Evolutionary conservation across 495 filamentous ascomycete species (phyloP).

Genomic region (Amorphotheca resinae): DNA sequence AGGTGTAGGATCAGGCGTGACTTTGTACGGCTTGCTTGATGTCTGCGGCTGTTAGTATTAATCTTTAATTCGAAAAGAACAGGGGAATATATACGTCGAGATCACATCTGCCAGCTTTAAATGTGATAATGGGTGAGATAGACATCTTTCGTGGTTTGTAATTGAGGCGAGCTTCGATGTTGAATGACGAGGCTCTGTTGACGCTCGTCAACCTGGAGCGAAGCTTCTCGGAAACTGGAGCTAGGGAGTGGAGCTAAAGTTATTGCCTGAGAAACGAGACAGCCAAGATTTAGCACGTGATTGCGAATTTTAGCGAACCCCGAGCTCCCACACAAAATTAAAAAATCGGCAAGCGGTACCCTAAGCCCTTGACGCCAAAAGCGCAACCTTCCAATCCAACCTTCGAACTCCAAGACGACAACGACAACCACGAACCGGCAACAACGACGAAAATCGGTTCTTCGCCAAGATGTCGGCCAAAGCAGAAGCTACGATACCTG

Average conservation of each 20-base stretch:
- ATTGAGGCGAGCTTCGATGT: neutral
- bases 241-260: neutral
- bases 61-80: neutral
- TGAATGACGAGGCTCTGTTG: constrained; percentile 6
- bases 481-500: constrained; percentile 22
- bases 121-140: constrained; percentile 75
- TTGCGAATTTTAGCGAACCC: neutral
- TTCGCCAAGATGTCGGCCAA: constrained; percentile 51
- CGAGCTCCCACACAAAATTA: constrained; percentile 6
- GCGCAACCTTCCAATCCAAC: constrained; percentile 3
- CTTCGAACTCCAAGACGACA: constrained; percentile 10
- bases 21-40: constrained; percentile 46
- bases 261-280: neutral
- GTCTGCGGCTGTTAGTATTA: constrained; percentile 40
- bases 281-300: neutral
- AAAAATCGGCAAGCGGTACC: constrained; percentile 1
- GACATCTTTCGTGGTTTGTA: constrained; percentile 43
- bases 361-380: constrained; percentile 2
- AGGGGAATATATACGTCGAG: constrained; percentile 45
- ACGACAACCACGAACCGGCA: constrained; percentile 18
- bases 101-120: constrained; percentile 91
- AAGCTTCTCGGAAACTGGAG: no score
- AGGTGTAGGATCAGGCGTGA: constrained; percentile 54
- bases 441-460: constrained; percentile 15
- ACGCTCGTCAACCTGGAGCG: constrained; percentile 8